Evolutionary conservation across 768 basidiomycete genomes (phyloP).

Genomic region (Suillus americanus): DNA sequence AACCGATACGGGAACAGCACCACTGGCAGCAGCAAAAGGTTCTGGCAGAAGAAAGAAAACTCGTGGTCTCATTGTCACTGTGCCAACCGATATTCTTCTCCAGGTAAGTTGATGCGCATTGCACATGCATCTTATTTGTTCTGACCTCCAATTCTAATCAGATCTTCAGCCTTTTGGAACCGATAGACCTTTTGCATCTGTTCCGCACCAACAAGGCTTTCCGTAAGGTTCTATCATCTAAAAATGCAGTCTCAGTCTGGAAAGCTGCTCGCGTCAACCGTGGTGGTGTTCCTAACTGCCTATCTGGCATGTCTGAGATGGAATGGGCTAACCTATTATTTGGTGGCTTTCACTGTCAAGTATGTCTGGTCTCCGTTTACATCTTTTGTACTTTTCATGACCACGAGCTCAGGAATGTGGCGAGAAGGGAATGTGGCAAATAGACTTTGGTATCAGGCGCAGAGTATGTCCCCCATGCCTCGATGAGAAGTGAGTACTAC

Average conservation of each 20-base stretch:
- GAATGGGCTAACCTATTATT: slow-evolving; percentile 29
- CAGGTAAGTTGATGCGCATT: slow-evolving; percentile 17
- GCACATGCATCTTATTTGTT: neutral
- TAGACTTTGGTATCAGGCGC: slow-evolving; percentile 18
- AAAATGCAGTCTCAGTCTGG: slow-evolving; percentile 25
- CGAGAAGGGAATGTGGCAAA: slow-evolving; percentile 10
- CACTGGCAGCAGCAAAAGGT: neutral
- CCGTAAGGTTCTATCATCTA: slow-evolving; percentile 24
- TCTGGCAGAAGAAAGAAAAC: slow-evolving; percentile 4
- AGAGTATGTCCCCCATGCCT: slow-evolving; percentile 15
- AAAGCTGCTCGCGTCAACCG: slow-evolving; percentile 6
- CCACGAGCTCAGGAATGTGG: slow-evolving; percentile 13
- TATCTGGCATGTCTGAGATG: slow-evolving; percentile 24
- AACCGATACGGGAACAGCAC: neutral
- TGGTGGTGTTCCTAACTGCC: slow-evolving; percentile 21
- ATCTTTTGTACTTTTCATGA: neutral
- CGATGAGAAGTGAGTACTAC: slow-evolving; percentile 14
- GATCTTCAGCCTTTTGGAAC: slow-evolving; percentile 30
- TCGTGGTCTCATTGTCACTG: slow-evolving; percentile 11
- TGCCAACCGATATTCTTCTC: slow-evolving; percentile 28
- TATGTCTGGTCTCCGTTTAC: slow-evolving; percentile 3
- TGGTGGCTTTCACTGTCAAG: slow-evolving; percentile 17
- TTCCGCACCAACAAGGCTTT: slow-evolving; percentile 26
- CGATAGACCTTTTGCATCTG: slow-evolving; percentile 31
- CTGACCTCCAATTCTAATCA: slow-evolving; percentile 3